Evolutionary conservation across 169 alveolate genomes (phyloP), one percentile per base, ranked within the genome.

Genomic region (Plasmodium chabaudi): DNA sequence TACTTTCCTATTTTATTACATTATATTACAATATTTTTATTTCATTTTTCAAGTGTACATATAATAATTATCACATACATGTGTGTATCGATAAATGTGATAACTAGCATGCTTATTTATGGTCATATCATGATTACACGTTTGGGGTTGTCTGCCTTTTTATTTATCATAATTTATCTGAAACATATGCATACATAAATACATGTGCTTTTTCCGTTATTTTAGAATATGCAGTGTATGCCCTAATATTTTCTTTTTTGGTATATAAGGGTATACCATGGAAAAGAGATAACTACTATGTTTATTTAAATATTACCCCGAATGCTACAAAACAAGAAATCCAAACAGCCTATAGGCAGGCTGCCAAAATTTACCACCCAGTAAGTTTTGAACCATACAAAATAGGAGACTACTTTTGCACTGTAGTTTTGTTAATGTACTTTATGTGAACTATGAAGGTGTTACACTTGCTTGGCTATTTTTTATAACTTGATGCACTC

Each of bases 331-430:
- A 79, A 47, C 89, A 79, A 46, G 89, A 79, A 53, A 79, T 79
- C 25, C 89, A 79, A 49, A 79, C 89, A 47, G 89, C 89, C 19
- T 79, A 79, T 59, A 79, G 89, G 64, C 89, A 79, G 44, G 77
- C 89, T 57, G 89, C 89, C 39, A 79, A 79, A 79, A 67, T 79
- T 53, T 79, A 79, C 23, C 89, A 79, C 47, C 89, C 89, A 39
- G 88, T 75, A 60, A 47, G 88, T 34, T 61, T 75, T 47, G 23
- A 39, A 64, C 2, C 13, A 49, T 17, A 17, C 12, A 27, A 13
- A 61, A 13, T 46, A 21, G 9, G 23, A 57, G 47, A 23, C 4
- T 34, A 34, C 4, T 34, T 34, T 34, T 3, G 0, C 42, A 34
- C 42, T 34, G 1, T 34, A 0, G 4, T 34, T 27, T 27, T 27